Evolutionary conservation across 225 moss, liverwort and hornwort genomes (phyloP), one percentile per base, ranked within the genome.

Genomic region (Antitrichia curtipendula): DNA sequence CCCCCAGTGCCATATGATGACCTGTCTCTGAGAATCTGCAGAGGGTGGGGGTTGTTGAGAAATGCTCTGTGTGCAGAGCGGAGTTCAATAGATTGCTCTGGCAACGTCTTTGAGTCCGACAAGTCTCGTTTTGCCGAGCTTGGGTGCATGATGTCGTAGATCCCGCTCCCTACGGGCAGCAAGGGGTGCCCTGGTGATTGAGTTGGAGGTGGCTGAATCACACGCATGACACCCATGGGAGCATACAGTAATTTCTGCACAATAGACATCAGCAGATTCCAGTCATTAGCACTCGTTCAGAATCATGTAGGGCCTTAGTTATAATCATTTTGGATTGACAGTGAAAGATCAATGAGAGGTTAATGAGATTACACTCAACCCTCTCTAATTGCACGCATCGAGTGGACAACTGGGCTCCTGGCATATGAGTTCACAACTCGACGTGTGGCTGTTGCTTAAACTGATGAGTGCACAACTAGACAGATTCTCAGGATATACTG

Each of bases 191-290:
- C 91, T 34, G 91, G 93, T 36, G 93, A 82, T 87, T 90, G 90
- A 45, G 86, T 78, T 65, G 82, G 84, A 70, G 84, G 88, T 74
- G 93, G 91, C 75, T 93, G 93, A 43, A 93, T 56, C 71, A 93
- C 90, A 72, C 94, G 93, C 91, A 97, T 75, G n/a, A 94, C 90
- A 31, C 97, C 97, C 94, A 97, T 95, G n/a, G 97, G 97, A 38
- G 95, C 89, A 84, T 95, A 97, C 13, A 97, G 75, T n/a, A 95
- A 90, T 80, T 89, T 92, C 97, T 97, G 95, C 75, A 88, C 24
- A 86, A 16, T 84, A 60, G 52, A 72, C 49, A n/a, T 52, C 32
- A n/a, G 34, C 80, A 75, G 75, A 68, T 84, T 87, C 66, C 40
- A 85, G 23, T 56, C 36, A 87, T 90, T 52, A 88, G 83, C 40